Conservation (phyloP, 1,284 basidiomycete species). For the Malassezia dermatis region DNA sequence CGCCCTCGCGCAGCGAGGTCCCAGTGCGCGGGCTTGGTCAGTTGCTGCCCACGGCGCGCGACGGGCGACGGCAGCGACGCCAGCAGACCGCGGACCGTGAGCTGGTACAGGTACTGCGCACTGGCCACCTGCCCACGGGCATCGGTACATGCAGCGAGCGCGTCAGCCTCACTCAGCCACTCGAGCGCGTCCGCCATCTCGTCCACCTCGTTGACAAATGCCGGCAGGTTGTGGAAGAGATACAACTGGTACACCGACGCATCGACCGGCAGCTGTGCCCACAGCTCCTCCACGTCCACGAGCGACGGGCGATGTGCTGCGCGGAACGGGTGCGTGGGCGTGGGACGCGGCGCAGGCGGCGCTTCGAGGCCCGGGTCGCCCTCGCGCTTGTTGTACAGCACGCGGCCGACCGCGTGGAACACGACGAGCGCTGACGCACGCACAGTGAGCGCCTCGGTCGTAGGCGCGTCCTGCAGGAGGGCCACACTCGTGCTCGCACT, state of each 20-base stretch:
- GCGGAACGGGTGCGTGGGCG: not conserved
- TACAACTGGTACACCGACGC: slow-evolving; percentile 77
- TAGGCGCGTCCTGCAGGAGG: not conserved
- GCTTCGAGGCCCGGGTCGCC: slow-evolving; percentile 10
- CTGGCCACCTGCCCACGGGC: slow-evolving; percentile 51
- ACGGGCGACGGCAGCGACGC: slow-evolving; percentile 79
- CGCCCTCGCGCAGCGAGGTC: slow-evolving; percentile 24
- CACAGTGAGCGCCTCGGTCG: not conserved
- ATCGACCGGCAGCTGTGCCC: slow-evolving; percentile 80
- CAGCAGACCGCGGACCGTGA: slow-evolving; percentile 65
- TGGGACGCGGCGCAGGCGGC: not conserved
- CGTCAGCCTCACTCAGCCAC: slow-evolving; percentile 69
- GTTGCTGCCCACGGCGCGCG: slow-evolving; percentile 60
- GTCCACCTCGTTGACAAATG: slow-evolving; percentile 69
- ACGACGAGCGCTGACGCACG: slow-evolving; percentile 75
- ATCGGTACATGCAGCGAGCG: slow-evolving; percentile 53
- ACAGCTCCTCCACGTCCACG: slow-evolving; percentile 51
- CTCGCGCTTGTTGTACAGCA: slow-evolving; percentile 88
- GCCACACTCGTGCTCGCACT: slow-evolving; percentile 64
- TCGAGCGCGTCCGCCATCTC: slow-evolving; percentile 65
- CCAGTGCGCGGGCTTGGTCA: slow-evolving; percentile 54
- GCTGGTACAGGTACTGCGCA: slow-evolving; percentile 62
- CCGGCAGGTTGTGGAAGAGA: slow-evolving; percentile 81
- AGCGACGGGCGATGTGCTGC: not conserved
- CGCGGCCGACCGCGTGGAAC: slow-evolving; percentile 85